Evolutionary conservation across 1,139 yeast genomes (phyloP).

Genomic region (Geotrichum carabidarum): DNA sequence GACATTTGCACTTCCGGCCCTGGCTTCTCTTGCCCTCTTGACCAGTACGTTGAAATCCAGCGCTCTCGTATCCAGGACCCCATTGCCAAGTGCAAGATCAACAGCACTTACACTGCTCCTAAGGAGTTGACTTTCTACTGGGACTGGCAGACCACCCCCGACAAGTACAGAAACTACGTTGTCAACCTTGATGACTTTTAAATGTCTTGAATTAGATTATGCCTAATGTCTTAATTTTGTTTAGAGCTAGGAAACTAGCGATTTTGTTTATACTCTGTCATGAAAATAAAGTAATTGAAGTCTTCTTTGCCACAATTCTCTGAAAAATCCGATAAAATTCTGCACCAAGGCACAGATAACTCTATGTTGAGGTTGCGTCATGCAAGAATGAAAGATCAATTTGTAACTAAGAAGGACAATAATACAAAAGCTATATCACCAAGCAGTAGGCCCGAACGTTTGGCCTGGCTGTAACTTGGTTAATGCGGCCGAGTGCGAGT

Average conservation of each 20-base stretch:
- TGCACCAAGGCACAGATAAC: too few relatives aligned
- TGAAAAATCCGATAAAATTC: too few relatives aligned
- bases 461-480: conserved; percentile 34
- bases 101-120: conserved; percentile 4
- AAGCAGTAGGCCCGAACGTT: conserved; percentile 37
- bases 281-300: too few relatives aligned
- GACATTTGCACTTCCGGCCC: conserved; percentile 53
- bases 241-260: too few relatives aligned
- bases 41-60: conserved; percentile 35
- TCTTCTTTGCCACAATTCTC: too few relatives aligned
- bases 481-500: conserved; percentile 28
- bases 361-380: too few relatives aligned
- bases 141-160: conserved; percentile 16
- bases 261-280: too few relatives aligned
- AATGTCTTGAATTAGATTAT: too few relatives aligned
- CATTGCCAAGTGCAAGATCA: conserved; percentile 7
- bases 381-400: not conserved
- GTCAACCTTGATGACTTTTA: conserved; percentile 2
- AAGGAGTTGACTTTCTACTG: conserved; percentile 16
- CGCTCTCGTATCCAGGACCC: not conserved
- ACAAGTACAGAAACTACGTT: conserved; percentile 4
- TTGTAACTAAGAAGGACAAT: not conserved
- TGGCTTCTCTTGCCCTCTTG: conserved; percentile 53
- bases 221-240: too few relatives aligned
- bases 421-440: conserved; percentile 28